These are phyloP conservation scores for Thelonectria discophora DNA, from an alignment of 2,329 filamentous ascomycete genomes.

Conservation along the genomic window DNA sequence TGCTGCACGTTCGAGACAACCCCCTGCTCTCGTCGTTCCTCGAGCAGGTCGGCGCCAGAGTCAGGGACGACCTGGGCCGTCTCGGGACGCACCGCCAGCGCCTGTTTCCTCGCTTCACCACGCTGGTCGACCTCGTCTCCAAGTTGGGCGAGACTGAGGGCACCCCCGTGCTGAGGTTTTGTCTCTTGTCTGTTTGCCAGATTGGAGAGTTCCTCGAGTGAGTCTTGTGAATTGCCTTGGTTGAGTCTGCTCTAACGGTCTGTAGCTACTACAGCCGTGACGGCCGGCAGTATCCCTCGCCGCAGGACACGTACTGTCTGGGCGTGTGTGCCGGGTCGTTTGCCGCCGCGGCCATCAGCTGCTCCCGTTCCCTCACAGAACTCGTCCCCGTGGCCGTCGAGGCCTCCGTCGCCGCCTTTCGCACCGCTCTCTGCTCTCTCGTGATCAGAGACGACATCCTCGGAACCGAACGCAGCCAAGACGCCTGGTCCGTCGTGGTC, in stretches of 20 bases:
- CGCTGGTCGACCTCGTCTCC: slow-evolving; percentile 39
- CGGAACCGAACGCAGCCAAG: slow-evolving; percentile 14
- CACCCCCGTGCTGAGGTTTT: slow-evolving; percentile 33
- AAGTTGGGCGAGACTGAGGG: slow-evolving; percentile 33
- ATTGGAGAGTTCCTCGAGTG: slow-evolving; percentile 41
- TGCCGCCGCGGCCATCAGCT: slow-evolving; percentile 39
- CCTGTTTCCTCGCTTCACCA: slow-evolving; percentile 42
- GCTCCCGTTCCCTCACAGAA: slow-evolving; percentile 36
- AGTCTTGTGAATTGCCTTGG: background rate
- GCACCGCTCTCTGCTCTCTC: slow-evolving; percentile 35
- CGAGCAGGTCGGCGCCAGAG: slow-evolving; percentile 33
- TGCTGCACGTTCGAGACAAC: slow-evolving; percentile 38
- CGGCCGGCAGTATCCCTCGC: slow-evolving; percentile 31
- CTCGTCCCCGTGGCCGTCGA: slow-evolving; percentile 35
- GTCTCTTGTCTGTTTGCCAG: slow-evolving; percentile 36
- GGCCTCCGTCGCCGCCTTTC: slow-evolving; percentile 29
- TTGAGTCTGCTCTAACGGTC: background rate
- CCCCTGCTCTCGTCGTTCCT: slow-evolving; percentile 37
- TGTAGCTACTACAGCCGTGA: slow-evolving; percentile 29
- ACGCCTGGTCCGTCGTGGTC: slow-evolving; percentile 32
- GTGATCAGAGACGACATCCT: slow-evolving; percentile 22
- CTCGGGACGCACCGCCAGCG: slow-evolving; percentile 27
- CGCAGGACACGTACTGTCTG: slow-evolving; percentile 32
- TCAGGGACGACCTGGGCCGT: slow-evolving; percentile 36
- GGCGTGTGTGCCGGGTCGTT: slow-evolving; percentile 41